Conservation (phyloP, 2,329 filamentous ascomycete species). For the Verticillium isaacii region DNA sequence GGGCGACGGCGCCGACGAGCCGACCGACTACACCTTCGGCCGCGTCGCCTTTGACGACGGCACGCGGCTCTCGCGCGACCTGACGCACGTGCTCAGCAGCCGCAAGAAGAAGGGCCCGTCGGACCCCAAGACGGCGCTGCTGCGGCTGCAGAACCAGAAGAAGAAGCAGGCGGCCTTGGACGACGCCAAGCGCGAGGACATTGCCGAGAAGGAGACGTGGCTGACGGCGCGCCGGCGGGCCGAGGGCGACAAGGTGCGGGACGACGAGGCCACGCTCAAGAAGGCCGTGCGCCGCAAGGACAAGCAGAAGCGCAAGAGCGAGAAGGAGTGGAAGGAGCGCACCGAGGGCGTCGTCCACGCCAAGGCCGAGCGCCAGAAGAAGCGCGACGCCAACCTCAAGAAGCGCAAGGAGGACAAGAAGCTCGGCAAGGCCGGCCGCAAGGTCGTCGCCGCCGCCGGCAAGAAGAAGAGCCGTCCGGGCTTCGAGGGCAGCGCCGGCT, state of each 20-base stretch:
- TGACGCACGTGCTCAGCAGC: conserved; percentile 50
- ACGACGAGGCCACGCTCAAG: conserved; percentile 83
- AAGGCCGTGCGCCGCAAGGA: conserved; percentile 95
- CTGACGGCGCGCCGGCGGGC: conserved; percentile 83
- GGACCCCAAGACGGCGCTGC: conserved; percentile 81
- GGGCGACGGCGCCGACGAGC: conserved; percentile 26
- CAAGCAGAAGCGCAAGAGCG: conserved; percentile 82
- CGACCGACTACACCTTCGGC: conserved; percentile 75
- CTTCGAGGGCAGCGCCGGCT: conserved; percentile 58
- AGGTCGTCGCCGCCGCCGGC: conserved; percentile 27
- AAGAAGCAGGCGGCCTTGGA: conserved; percentile 72
- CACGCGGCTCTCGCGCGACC: conserved; percentile 68
- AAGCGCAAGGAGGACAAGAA: conserved; percentile 71
- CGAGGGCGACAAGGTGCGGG: conserved; percentile 83
- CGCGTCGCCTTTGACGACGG: conserved; percentile 89
- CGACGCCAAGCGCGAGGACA: conserved; percentile 74
- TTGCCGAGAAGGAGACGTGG: conserved; percentile 93
- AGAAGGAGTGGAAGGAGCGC: conserved; percentile 78
- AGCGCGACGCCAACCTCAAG: conserved; percentile 73
- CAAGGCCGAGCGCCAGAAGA: conserved; percentile 75
- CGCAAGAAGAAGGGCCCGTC: conserved; percentile 74
- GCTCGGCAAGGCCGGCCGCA: conserved; percentile 53
- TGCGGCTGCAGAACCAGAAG: conserved; percentile 81
- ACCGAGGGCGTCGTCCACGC: conserved; percentile 68
- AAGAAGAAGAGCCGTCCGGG: conserved; percentile 47